Evolutionary conservation across 1,139 yeast species (phyloP).

Genomic region (Hansenula anomala): DNA sequence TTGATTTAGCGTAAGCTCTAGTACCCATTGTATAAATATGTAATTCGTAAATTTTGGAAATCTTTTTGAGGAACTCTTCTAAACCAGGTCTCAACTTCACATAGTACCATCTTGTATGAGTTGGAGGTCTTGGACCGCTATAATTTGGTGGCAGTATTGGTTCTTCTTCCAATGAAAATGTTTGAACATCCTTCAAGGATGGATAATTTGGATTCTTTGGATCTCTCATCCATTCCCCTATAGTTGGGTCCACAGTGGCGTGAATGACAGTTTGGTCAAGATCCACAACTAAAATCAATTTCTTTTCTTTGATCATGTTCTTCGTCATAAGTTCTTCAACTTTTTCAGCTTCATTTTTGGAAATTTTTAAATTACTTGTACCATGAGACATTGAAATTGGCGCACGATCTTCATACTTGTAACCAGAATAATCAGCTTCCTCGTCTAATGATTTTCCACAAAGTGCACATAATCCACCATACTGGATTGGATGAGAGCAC

Average conservation of each 20-base stretch:
- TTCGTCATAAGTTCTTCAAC: slow-evolving; percentile 68
- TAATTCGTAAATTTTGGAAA: slow-evolving; percentile 71
- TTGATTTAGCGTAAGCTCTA: slow-evolving; percentile 83
- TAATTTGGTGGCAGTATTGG: slow-evolving; percentile 50
- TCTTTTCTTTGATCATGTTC: slow-evolving; percentile 55
- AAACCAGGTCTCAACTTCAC: slow-evolving; percentile 92
- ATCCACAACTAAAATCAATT: slow-evolving; percentile 88
- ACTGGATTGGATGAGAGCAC: slow-evolving; percentile 92
- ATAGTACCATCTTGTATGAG: slow-evolving; percentile 74
- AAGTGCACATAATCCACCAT: slow-evolving; percentile 91
- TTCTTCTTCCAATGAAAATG: slow-evolving; percentile 77
- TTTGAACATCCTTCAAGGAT: slow-evolving; percentile 74
- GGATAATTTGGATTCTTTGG: slow-evolving; percentile 80
- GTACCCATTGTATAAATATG: slow-evolving; percentile 99
- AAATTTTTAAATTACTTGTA: slow-evolving; percentile 78
- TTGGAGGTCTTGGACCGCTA: slow-evolving; percentile 55
- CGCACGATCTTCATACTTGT: slow-evolving; percentile 69
- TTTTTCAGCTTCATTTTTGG: slow-evolving; percentile 79
- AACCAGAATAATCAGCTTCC: slow-evolving; percentile 75
- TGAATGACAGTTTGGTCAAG: slow-evolving; percentile 96
- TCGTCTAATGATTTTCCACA: slow-evolving; percentile 88
- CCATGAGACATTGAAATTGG: slow-evolving; percentile 90
- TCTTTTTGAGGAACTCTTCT: slow-evolving; percentile 57
- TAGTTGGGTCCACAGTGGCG: slow-evolving; percentile 97
- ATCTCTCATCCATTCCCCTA: slow-evolving; percentile 93